A percentile compares a stretch with the other conserved stretches of the same genome.
Evolutionary conservation across 208 protist genomes (phyloP).

Genomic region (Leishmania braziliensis): DNA sequence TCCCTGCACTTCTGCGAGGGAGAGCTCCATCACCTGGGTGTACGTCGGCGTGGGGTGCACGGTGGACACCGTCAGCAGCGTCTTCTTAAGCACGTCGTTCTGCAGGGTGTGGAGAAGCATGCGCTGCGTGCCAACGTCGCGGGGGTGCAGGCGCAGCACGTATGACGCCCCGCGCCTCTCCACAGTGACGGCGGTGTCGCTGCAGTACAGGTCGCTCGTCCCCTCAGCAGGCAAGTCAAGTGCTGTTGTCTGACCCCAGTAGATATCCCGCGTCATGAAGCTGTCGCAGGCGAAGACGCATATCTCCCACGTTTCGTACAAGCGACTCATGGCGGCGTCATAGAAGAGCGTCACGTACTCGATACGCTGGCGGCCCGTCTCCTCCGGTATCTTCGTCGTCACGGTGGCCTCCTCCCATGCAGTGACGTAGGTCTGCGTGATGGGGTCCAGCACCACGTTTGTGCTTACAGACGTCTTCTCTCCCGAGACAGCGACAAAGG

Average conservation of each 20-base stretch:
- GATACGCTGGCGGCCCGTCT: constrained; percentile 49
- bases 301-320: constrained; percentile 88
- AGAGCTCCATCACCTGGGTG: constrained; percentile 81
- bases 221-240: constrained; percentile 69
- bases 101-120: constrained; percentile 77
- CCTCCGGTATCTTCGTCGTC: constrained; percentile 54
- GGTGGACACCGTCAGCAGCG: constrained; percentile 66
- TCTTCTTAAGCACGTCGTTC: constrained; percentile 60
- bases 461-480: constrained; percentile 60
- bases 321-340: constrained; percentile 67
- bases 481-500: constrained; percentile 43
- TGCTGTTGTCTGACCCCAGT: constrained; percentile 83
- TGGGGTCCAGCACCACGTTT: constrained; percentile 78
- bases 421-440: constrained; percentile 81
- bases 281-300: constrained; percentile 78
- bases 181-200: constrained; percentile 52
- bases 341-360: constrained; percentile 86
- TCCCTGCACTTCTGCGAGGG: constrained; percentile 49
- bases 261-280: constrained; percentile 72
- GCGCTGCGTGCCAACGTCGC: constrained; percentile 59
- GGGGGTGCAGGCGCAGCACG: constrained; percentile 75
- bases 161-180: constrained; percentile 49
- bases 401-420: constrained; percentile 86
- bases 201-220: constrained; percentile 82
- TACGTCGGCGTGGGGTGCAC: constrained; percentile 84